Base-by-base conservation (phyloP, 2,329 filamentous ascomycete genomes). In the Fusarium nanum region DNA sequence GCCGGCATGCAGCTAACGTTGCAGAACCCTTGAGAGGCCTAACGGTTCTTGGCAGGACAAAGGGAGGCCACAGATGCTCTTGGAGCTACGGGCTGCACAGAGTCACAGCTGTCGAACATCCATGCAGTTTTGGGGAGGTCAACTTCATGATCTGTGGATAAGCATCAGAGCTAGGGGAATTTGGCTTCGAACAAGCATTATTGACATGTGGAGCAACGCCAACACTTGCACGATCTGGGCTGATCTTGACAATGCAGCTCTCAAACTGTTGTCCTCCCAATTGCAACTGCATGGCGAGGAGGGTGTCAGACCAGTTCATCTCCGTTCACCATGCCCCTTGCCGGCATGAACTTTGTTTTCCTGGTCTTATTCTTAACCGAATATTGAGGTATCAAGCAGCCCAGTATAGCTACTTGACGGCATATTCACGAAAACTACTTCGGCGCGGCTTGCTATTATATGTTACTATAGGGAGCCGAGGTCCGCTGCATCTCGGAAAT, bases 211-310 rank as follows among this genome's bases (percentile, higher is more conserved):
- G 56, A 27, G 55, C 41, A 25, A 45, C 18, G 49, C 42, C 34
- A 20, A 47, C 23, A 53, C 55, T 64, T 53, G 30, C 48, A 47
- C 64, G 56, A 66, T 71, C 56, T 69, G 68, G 64, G 53, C 68
- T 69, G 68, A 71, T 71, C 52, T 61, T 61, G 40, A 56, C 37
- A 47, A 49, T 55, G 27, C 27, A 47, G 28, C 41, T 61, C 37
- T 52, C 18, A 14, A 13, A 34, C 30, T 60, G 46, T 47, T 57
- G 23, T 22, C 23, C 32, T 41, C 20, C 12, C 32, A 32, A 34
- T 46, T 63, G 20, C 34, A 46, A 56, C 48, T 47, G 57, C 47
- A 54, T 64, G 60, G 34, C 34, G 18, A 37, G 16, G 20, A 57
- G 44, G 47, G 32, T 47, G 41, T 46, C 27, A 37, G 41, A 37